Evolutionary conservation across 768 basidiomycete species (phyloP).

Genomic region (Thelephora ganbajun): DNA sequence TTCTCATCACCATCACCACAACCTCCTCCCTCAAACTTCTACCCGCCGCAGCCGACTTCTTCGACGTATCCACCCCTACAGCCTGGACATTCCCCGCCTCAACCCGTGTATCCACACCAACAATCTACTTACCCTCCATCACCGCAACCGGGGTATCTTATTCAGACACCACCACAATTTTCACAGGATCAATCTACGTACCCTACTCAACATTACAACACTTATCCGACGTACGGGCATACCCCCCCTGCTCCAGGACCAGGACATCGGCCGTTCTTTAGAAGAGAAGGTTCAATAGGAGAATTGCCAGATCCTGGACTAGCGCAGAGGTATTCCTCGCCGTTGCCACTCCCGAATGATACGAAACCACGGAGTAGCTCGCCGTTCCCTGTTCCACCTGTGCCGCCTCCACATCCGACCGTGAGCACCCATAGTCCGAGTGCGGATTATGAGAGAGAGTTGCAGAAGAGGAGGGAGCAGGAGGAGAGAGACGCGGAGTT

Average conservation of each 20-base stretch:
- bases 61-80: not conserved
- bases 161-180: not conserved
- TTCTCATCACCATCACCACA: not conserved
- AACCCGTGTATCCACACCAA: not conserved
- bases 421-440: conserved; percentile 14
- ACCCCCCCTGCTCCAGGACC: too few relatives aligned
- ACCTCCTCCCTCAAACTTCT: not conserved
- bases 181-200: too few relatives aligned
- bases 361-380: not conserved
- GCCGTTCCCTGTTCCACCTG: not conserved
- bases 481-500: conserved; percentile 29
- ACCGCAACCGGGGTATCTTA: not conserved
- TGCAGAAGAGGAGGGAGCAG: conserved; percentile 21
- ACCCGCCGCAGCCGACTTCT: not conserved
- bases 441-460: conserved; percentile 31
- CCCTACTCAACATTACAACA: too few relatives aligned
- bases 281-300: too few relatives aligned
- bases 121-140: not conserved
- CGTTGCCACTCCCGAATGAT: not conserved
- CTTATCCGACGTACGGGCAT: too few relatives aligned
- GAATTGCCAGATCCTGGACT: too few relatives aligned
- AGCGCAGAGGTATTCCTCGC: not conserved
- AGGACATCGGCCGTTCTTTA: too few relatives aligned
- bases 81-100: not conserved
- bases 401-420: conserved; percentile 12